These are phyloP conservation scores for Geranomyces variabilis DNA, from an alignment of 192 early-diverging fungal genomes.

Conservation along the genomic window DNA sequence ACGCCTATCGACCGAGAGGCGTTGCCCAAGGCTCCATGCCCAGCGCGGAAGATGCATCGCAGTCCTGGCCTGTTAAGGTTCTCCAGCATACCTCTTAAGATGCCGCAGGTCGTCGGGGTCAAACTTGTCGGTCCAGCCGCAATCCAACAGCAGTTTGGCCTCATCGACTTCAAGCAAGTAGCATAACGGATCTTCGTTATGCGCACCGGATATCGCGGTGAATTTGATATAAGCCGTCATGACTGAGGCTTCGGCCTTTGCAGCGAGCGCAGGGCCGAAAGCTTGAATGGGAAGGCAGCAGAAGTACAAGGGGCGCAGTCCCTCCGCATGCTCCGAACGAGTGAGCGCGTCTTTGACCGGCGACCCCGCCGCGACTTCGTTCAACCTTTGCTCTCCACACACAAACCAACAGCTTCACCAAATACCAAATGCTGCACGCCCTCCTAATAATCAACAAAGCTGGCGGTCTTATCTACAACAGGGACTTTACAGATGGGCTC, in stretches of 20 bases:
- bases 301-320: no score
- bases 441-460: constrained; percentile 65
- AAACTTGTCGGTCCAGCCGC: constrained; percentile 86
- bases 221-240: constrained; percentile 71
- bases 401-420: no score
- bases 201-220: constrained; percentile 83
- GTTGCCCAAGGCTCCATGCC: constrained; percentile 1
- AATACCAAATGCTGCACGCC: constrained; percentile 37
- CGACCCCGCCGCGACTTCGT: no score
- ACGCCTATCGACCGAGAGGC: no score
- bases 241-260: no score
- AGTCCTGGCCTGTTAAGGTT: background rate
- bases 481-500: constrained; percentile 83
- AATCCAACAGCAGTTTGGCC: constrained; percentile 92
- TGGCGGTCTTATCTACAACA: constrained; percentile 92
- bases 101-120: constrained; percentile 67
- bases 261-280: no score
- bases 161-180: constrained; percentile 92
- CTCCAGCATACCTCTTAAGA: constrained; percentile 62
- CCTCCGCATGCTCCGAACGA: no score
- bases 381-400: no score
- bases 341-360: no score
- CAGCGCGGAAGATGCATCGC: no score
- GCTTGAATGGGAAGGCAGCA: no score
- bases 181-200: constrained; percentile 82